Base-by-base conservation (phyloP, 2,329 filamentous ascomycete species). In the Stagonosporopsis rhizophila region DNA sequence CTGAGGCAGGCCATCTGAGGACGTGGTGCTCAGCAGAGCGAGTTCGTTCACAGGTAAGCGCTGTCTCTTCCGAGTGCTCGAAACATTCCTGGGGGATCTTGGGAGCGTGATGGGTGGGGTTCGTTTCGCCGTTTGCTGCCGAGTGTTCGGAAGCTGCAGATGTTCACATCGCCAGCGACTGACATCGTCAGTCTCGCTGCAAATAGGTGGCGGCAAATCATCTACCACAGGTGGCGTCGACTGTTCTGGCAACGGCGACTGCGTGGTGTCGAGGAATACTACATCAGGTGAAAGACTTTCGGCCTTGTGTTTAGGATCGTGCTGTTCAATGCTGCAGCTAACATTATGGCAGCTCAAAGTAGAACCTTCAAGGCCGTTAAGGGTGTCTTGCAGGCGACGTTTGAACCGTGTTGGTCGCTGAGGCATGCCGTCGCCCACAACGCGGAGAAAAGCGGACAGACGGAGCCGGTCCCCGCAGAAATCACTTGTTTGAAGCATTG, bases 381-480 rank as follows among this genome's bases (percentile, higher is more conserved):
- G 30, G 23, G 42, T 34, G 14, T 35, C 19, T 3, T 35, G 40
- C 14, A 49, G n/a, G 40, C 50, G 60, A 46, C 44, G 59, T 28
- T 42, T 61, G 48, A 68, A 66, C 15, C 71, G 69, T 34, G 59
- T 50, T 8, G 70, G 68, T 23, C 60, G 66, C 38, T 55, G 47
- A n/a, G 70, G 68, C 25, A 69, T 59, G n/a, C 61, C 62, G 27
- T 60, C 44, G 19, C 61, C 59, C 12, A 70, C 56, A 12, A 66
- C 58, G 2, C 62, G 62, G 34, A 74, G 66, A 28, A 72, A 71
- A 1, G 60, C 58, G 15, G 58, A 46, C 23, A 72, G 49, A 32
- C 71, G 68, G 12, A 74, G 60, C 19, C 55, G 60, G 27, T 67
- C 60, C n/a, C 58, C 65, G 8, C 47, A 58, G 32, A 73, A 74